These are phyloP conservation scores for Tolypocladium ovalisporum DNA, from an alignment of 2,329 filamentous ascomycete genomes.

Conservation along the genomic window DNA sequence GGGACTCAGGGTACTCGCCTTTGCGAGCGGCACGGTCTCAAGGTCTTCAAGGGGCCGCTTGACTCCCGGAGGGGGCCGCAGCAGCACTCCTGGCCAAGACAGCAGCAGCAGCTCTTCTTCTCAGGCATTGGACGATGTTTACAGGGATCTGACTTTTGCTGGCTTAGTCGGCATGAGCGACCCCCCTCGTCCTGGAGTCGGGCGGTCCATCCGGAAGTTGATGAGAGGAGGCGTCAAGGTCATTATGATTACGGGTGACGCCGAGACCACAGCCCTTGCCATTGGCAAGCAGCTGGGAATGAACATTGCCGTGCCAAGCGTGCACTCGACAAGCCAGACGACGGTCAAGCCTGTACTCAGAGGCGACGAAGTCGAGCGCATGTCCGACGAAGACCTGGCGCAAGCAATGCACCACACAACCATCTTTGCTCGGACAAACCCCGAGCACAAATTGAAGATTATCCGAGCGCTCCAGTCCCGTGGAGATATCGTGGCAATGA, in stretches of 20 bases:
- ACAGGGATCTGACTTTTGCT: conserved; percentile 76
- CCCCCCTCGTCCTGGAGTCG: conserved; percentile 82
- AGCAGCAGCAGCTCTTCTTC: conserved; percentile 25
- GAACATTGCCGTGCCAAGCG: conserved; percentile 53
- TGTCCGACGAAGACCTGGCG: conserved; percentile 77
- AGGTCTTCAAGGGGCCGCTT: conserved; percentile 32
- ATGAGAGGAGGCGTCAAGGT: conserved; percentile 94
- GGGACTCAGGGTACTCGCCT: conserved; percentile 82
- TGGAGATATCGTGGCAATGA: conserved; percentile 97
- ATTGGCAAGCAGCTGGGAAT: conserved; percentile 95
- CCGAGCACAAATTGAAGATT: conserved; percentile 97
- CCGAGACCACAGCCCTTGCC: conserved; percentile 85
- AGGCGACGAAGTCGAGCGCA: conserved; percentile 85
- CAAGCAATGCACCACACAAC: conserved; percentile 80
- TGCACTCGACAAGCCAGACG: conserved; percentile 41
- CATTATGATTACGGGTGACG: conserved; percentile 98
- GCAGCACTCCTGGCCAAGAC: conserved; percentile 38
- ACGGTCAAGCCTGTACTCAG: conserved; percentile 63
- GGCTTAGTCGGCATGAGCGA: conserved; percentile 96
- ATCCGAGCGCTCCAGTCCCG: conserved; percentile 81
- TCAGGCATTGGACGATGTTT: conserved; percentile 56
- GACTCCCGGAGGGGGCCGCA: conserved; percentile 28
- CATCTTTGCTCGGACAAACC: conserved; percentile 91
- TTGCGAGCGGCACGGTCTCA: conserved; percentile 70
- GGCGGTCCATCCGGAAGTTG: conserved; percentile 75